These are phyloP conservation scores for Fusarium sp. DNA, from an alignment of 2,329 filamentous ascomycete species.

Conservation along the genomic window DNA sequence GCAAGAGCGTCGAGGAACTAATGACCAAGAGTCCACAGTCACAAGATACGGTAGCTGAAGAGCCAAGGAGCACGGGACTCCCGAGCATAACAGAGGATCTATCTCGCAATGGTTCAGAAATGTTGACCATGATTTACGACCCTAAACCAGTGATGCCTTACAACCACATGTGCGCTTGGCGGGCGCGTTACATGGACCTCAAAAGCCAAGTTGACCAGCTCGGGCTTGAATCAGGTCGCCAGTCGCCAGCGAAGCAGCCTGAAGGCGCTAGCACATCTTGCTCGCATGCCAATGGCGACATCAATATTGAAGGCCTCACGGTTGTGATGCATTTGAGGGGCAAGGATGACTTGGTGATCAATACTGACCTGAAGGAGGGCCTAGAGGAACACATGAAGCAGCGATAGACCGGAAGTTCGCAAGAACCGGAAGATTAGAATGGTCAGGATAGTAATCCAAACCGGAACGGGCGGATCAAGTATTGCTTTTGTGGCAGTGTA, in stretches of 20 bases:
- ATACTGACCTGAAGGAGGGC: conserved; percentile 55
- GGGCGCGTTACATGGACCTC: conserved; percentile 54
- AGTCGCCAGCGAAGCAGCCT: conserved; percentile 13
- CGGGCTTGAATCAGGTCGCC: conserved; percentile 52
- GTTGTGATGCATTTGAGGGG: conserved; percentile 62
- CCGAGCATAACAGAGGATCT: conserved; percentile 9
- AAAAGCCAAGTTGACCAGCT: conserved; percentile 55
- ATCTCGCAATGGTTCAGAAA: conserved; percentile 11
- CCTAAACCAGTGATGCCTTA: conserved; percentile 51
- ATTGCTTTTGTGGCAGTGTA: neutral
- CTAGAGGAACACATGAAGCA: conserved; percentile 43
- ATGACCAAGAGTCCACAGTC: conserved; percentile 12
- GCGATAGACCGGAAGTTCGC: neutral
- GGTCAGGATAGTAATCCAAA: conserved; percentile 1
- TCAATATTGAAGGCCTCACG: conserved; percentile 61
- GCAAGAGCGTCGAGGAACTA: conserved; percentile 34
- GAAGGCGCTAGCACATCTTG: conserved; percentile 39
- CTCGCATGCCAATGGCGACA: conserved; percentile 48
- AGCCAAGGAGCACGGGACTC: neutral
- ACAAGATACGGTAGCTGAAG: neutral
- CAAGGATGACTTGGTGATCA: conserved; percentile 63
- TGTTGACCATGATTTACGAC: conserved; percentile 43
- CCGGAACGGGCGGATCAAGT: neutral
- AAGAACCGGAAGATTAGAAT: neutral
- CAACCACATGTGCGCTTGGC: conserved; percentile 57